Conservation (phyloP, 306 rosid genomes). For the Potentilla sterilis region DNA sequence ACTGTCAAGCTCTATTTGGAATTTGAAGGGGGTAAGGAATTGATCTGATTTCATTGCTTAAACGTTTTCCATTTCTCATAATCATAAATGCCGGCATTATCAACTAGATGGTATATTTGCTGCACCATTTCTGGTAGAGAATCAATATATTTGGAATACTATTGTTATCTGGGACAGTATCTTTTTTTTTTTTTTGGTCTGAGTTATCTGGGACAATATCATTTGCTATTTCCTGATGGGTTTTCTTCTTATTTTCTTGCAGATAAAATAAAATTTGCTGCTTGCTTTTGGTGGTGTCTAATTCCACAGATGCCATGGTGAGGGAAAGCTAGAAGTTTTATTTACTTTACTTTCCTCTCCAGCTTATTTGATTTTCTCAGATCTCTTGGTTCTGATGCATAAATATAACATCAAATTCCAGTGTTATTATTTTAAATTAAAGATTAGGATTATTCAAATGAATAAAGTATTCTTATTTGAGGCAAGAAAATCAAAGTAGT, state of each 20-base stretch:
- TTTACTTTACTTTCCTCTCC: background rate
- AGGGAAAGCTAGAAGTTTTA: background rate
- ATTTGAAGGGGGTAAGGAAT: background rate
- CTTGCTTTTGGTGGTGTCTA: slow-evolving; percentile 12
- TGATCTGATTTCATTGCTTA: background rate
- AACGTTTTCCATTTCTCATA: background rate
- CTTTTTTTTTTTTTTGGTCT: background rate
- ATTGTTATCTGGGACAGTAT: background rate
- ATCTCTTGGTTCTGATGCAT: background rate
- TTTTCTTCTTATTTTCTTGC: background rate
- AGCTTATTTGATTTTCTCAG: background rate
- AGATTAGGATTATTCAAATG: background rate
- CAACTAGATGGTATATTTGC: background rate
- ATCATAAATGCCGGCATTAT: slow-evolving; percentile 1
- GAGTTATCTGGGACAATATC: background rate
- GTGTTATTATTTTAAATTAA: background rate
- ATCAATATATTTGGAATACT: background rate
- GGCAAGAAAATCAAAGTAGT: background rate
- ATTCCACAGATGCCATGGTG: slow-evolving; percentile 20
- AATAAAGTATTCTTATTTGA: background rate
- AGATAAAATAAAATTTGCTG: background rate
- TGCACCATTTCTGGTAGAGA: background rate
- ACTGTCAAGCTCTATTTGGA: background rate
- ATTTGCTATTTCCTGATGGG: background rate
- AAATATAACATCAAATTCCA: background rate